Conservation (phyloP, 108 stramenopile species). For the Fragilariopsis cylindrus region DNA sequence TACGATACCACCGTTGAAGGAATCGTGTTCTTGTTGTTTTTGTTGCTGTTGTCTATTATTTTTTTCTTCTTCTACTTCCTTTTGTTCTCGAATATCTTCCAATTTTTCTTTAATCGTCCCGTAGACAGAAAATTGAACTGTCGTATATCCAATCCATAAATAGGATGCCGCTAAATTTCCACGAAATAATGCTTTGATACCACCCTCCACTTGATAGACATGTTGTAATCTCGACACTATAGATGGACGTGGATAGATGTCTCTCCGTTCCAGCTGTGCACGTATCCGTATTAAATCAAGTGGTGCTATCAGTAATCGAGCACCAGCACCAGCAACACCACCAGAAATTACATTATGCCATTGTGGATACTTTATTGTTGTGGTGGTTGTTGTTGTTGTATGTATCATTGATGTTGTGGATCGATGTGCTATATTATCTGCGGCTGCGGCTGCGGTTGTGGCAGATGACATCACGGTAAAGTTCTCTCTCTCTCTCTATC, state of each 20-base stretch:
- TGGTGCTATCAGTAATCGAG: conserved; percentile 82
- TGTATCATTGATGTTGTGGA: not conserved
- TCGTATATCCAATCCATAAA: conserved; percentile 90
- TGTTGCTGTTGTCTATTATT: not conserved
- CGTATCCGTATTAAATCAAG: conserved; percentile 92
- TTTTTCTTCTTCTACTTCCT: not conserved
- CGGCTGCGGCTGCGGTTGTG: not conserved
- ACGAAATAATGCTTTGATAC: conserved; percentile 73
- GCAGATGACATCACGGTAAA: not conserved
- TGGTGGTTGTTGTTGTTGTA: not conserved
- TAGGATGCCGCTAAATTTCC: conserved; percentile 92
- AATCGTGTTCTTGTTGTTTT: not conserved
- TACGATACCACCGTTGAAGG: not conserved
- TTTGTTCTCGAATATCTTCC: not conserved
- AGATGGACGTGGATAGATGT: conserved; percentile 30
- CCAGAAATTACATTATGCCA: conserved; percentile 52
- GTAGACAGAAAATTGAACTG: conserved; percentile 89
- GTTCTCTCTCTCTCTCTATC: not conserved
- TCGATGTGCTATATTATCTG: not conserved
- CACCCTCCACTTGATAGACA: conserved; percentile 80
- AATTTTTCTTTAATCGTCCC: conserved; percentile 29
- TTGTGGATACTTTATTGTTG: conserved; percentile 21
- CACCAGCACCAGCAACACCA: conserved; percentile 45
- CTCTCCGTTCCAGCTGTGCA: conserved; percentile 57
- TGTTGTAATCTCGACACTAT: conserved; percentile 22